Evolutionary conservation across 495 filamentous ascomycete species (phyloP).

Genomic region (Copromyces sp.): DNA sequence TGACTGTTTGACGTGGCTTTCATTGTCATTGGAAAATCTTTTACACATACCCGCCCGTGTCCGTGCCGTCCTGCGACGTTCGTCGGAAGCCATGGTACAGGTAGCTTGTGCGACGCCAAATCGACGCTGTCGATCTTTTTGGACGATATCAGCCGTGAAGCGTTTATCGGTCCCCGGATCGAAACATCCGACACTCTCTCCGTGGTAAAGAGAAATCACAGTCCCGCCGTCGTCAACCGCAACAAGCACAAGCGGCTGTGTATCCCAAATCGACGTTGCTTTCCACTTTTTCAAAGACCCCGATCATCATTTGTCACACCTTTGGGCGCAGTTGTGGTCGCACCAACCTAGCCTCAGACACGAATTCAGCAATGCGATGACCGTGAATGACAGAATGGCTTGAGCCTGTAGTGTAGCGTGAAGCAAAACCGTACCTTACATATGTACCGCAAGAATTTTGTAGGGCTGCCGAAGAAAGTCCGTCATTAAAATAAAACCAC

Average conservation of each 20-base stretch:
- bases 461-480: not conserved
- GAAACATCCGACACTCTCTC: not conserved
- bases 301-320: not conserved
- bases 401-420: not conserved
- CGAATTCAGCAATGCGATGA: not conserved
- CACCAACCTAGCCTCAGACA: not conserved
- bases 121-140: not conserved
- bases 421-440: not conserved
- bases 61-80: too few species aligned
- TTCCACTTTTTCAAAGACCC: not conserved
- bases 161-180: not conserved
- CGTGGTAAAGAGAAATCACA: not conserved
- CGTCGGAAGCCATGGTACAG: not conserved
- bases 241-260: not conserved
- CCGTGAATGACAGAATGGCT: not conserved
- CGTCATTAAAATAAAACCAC: not conserved
- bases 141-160: not conserved
- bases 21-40: not conserved
- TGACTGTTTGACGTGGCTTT: not conserved
- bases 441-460: not conserved
- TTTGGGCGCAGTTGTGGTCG: not conserved
- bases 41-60: not conserved
- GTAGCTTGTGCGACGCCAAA: not conserved
- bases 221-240: not conserved
- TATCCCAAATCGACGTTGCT: not conserved